phyloP scores from a whole-genome alignment of 2,329 filamentous ascomycete genomes.

The Dactylellina haptotyla region DNA sequence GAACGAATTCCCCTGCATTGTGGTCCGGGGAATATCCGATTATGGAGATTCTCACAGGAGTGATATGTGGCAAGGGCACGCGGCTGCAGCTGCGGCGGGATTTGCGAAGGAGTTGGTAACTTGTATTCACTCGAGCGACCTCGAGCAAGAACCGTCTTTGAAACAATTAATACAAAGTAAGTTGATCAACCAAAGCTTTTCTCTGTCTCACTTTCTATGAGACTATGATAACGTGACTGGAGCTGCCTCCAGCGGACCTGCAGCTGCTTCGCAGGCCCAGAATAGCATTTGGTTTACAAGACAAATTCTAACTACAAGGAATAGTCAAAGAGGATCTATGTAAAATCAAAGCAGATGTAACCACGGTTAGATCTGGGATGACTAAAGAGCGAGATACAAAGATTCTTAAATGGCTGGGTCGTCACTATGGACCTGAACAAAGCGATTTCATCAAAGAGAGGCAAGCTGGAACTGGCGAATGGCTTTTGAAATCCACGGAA shows the following conservation, averaged over 20 bases:
- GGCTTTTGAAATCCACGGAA: constrained; percentile 63
- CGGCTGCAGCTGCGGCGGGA: constrained; percentile 24
- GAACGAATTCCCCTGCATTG: background rate
- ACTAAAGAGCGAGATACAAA: background rate
- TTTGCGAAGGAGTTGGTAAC: constrained; percentile 11
- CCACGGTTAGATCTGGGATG: background rate
- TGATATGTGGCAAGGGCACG: constrained; percentile 53
- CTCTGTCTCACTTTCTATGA: too few relatives aligned
- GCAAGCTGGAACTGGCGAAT: constrained; percentile 64
- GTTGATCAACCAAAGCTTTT: too few relatives aligned
- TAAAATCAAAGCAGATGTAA: background rate
- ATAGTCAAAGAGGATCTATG: too few relatives aligned
- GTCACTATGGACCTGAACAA: background rate
- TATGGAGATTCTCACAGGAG: constrained; percentile 56
- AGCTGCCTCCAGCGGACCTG: too few relatives aligned
- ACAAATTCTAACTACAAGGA: too few relatives aligned
- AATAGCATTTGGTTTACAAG: too few relatives aligned
- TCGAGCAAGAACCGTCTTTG: too few relatives aligned
- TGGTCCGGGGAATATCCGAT: constrained; percentile 56
- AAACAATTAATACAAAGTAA: too few relatives aligned
- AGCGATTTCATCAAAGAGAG: constrained; percentile 57
- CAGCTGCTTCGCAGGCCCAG: too few relatives aligned
- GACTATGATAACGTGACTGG: too few relatives aligned
- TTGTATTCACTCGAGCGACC: too few relatives aligned
- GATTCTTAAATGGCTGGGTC: constrained; percentile 15